A percentile compares a stretch with the other conserved stretches of the same genome.
Conservation (phyloP, 2,329 filamentous ascomycete genomes). For the Beauveria pseudobassiana region DNA sequence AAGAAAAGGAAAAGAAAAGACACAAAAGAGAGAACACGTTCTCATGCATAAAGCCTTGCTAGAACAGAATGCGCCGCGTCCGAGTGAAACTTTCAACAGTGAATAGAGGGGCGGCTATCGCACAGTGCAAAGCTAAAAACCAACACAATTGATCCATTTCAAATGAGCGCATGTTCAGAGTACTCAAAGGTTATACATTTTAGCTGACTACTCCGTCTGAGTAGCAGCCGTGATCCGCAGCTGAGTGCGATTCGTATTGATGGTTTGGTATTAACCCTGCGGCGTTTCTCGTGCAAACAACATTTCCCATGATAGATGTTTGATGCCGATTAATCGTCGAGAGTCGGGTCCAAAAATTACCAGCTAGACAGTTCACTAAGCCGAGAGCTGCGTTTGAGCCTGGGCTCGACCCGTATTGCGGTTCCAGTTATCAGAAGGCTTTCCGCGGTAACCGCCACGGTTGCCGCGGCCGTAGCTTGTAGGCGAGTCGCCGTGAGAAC, state of each 20-base stretch:
- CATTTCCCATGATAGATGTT: neutral
- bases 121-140: neutral
- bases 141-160: conserved; percentile 1
- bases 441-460: conserved; percentile 33
- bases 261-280: neutral
- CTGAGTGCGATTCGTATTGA: neutral
- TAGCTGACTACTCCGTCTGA: neutral
- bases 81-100: neutral
- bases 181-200: conserved; percentile 19
- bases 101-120: neutral
- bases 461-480: conserved; percentile 23
- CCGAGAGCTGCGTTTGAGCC: conserved; percentile 18
- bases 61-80: conserved; percentile 1
- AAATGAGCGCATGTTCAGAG: conserved; percentile 8
- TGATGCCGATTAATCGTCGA: neutral
- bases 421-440: conserved; percentile 35
- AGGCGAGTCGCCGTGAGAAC: conserved; percentile 21
- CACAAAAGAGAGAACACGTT: neutral
- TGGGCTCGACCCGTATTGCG: conserved; percentile 18
- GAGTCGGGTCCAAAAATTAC: neutral
- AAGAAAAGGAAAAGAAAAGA: neutral
- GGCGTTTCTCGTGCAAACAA: neutral
- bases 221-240: conserved; percentile 10
- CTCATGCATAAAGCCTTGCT: neutral
- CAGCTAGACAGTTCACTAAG: conserved; percentile 10